Base-by-base conservation (phyloP, 345 rosid species). In the Eucalyptus marginata region DNA sequence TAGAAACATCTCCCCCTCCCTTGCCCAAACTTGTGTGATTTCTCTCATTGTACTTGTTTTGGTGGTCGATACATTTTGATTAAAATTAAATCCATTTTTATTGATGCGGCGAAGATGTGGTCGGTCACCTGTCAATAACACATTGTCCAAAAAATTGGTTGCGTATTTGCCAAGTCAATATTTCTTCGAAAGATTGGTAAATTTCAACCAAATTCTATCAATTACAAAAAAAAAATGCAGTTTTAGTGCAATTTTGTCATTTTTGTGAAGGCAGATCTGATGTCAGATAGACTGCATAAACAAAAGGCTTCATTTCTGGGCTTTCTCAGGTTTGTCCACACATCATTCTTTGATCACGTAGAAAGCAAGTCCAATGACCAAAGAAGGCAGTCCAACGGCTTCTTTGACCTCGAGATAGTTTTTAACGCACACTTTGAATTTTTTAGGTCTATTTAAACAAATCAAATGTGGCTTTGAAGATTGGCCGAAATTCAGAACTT, bases 21-120 rank as follows among this genome's bases (percentile, higher is more conserved):
- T 64, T n/a, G 76, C 76, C 76, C n/a, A 64, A 64, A 64, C 10
- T n/a, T n/a, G 76, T n/a, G 76, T 64, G 36, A 64, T 64, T n/a
- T 64, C 36, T n/a, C 36, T 64, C 40, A n/a, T 7, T 64, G n/a
- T 40, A 64, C 40, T 7, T 64, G 17, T 64, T 64, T 64, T n/a
- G 20, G 36, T 20, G 5, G 36, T n/a, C 3, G 18, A n/a, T 0
- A 29, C 68, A 0, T 62, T 62, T 62, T 27, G 33, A 29, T 62
- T 13, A 29, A 62, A 62, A 27, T 62, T 62, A 62, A 0, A 62
- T 62, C 7, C 64, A 10, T 56, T 56, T 27, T 27, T 24, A 56
- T 56, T 56, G 29, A 56, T 56, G 13, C 4, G 62, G 29, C 62
- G 6, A 56, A 59, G n/a, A 27, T 59, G 68, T n/a, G 68, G 68